Base-by-base conservation (phyloP, 2,329 filamentous ascomycete genomes). In the Aspergillus novoparasiticus region DNA sequence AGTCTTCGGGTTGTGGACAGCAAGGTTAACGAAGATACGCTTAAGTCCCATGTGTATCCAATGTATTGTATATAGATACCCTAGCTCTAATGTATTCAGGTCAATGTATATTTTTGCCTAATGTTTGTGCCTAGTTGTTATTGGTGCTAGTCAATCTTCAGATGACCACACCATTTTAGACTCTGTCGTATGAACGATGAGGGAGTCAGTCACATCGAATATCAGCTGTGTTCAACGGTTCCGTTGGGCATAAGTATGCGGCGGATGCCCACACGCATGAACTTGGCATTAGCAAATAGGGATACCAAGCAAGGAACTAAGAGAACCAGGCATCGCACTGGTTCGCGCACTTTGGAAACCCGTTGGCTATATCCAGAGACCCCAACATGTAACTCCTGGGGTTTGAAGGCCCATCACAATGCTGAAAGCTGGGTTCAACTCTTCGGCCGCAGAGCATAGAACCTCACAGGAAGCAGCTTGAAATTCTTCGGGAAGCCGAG, bases 401-500 rank as follows among this genome's bases (percentile, higher is more conserved):
- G 9, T 32, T 21, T 19, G 12, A 12, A 32, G 48, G 48, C 48
- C 16, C 46, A 30, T 51, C 28, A 51, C 30, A 51, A n/a, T 30
- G 10, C 19, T 12, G 14, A 10, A 32, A 21, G 12, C 26, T 11
- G 48, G n/a, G 28, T 32, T 68, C 60, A 69, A 50, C 28, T 62
- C 46, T 69, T 72, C 3, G 88, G 87, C 69, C 86, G 87, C 69
- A 96, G 78, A 1, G 92, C 93, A 78, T 93, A 97, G 76, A 90
- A 90, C 70, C 87, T 86, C 21, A 97, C 90, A 0, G 92, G 90
- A 69, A 89, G 89, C 36, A 96, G 75, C 50, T 84, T 84, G 34
- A 84, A 76, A 10, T 75, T 77, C 59, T 85, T 87, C 1, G 89
- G 88, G 56, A 95, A 89, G 0, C 91, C 91, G 43, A 83, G 85